A percentile compares a stretch with the other conserved stretches of the same genome.
Conservation (phyloP, 805 yeast species). For the Kuraishia capsulata region DNA sequence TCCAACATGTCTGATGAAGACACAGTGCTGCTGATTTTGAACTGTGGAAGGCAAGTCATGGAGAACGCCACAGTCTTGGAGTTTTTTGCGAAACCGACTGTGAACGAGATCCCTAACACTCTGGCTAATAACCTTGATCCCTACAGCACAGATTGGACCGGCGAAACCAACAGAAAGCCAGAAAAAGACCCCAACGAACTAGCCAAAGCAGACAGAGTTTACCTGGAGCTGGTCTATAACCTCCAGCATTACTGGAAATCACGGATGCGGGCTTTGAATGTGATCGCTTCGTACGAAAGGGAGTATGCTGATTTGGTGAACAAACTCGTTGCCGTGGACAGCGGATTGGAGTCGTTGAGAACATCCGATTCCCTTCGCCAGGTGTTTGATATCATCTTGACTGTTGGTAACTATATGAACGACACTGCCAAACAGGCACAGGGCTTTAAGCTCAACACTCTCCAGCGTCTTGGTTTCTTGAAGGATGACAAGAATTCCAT, state of each 20-base stretch:
- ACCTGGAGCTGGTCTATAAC: conserved; percentile 73
- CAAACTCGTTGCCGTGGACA: conserved; percentile 64
- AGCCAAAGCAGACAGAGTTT: conserved; percentile 82
- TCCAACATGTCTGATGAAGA: conserved; percentile 52
- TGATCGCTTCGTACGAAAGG: conserved; percentile 61
- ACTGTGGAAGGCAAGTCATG: conserved; percentile 67
- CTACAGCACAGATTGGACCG: conserved; percentile 63
- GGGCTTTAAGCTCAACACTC: conserved; percentile 86
- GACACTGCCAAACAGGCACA: conserved; percentile 84
- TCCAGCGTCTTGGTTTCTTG: conserved; percentile 82
- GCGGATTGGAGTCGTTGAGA: conserved; percentile 59
- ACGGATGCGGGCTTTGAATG: conserved; percentile 73
- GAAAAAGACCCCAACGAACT: conserved; percentile 69
- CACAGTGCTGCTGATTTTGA: conserved; percentile 60
- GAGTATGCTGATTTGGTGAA: conserved; percentile 66
- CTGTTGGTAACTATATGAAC: conserved; percentile 96
- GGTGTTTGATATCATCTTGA: conserved; percentile 74
- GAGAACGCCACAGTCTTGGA: conserved; percentile 71
- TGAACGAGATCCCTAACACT: conserved; percentile 66
- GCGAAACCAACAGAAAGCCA: conserved; percentile 29
- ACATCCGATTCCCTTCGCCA: conserved; percentile 59
- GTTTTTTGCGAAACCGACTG: conserved; percentile 67
- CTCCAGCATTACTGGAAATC: conserved; percentile 87
- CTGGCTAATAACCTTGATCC: conserved; percentile 70
- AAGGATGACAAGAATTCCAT: conserved; percentile 82